Percentiles rank a stretch among this genome's conserved stretches.
Evolutionary conservation across 1,139 yeast species (phyloP).

Genomic region (Pichia sp.): DNA sequence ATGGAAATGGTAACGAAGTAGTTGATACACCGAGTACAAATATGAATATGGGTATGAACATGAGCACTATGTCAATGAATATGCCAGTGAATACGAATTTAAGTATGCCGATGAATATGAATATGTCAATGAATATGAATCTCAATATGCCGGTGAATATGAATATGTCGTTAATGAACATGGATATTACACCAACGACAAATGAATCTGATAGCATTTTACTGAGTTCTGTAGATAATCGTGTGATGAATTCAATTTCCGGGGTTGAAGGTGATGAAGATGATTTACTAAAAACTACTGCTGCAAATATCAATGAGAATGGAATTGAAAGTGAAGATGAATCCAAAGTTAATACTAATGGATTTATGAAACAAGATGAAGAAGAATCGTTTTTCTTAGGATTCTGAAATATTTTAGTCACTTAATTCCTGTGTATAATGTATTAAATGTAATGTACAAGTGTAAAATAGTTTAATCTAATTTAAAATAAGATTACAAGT

Average conservation of each 20-base stretch:
- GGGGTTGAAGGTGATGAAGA: not conserved
- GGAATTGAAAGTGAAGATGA: not conserved
- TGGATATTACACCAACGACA: not conserved
- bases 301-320: not conserved
- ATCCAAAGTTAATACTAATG: not conserved
- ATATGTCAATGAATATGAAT: not conserved
- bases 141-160: not conserved
- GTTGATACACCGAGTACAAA: not conserved
- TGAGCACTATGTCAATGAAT: not conserved
- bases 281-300: constrained; percentile 4
- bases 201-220: not conserved
- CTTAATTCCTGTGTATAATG: not conserved
- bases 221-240: not conserved
- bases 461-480: not conserved
- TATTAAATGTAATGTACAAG: not conserved
- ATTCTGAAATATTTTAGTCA: not conserved
- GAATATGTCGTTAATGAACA: not conserved
- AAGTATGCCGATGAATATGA: not conserved
- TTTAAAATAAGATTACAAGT: not conserved
- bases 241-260: not conserved
- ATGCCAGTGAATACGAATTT: not conserved
- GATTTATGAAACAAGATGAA: not conserved
- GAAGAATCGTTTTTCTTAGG: not conserved
- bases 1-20: not conserved
- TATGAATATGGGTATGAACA: not conserved